Percentiles rank a stretch among this genome's conserved stretches.
Evolutionary conservation across 805 yeast species (phyloP).

Genomic region (Lipomyces mesembrius): DNA sequence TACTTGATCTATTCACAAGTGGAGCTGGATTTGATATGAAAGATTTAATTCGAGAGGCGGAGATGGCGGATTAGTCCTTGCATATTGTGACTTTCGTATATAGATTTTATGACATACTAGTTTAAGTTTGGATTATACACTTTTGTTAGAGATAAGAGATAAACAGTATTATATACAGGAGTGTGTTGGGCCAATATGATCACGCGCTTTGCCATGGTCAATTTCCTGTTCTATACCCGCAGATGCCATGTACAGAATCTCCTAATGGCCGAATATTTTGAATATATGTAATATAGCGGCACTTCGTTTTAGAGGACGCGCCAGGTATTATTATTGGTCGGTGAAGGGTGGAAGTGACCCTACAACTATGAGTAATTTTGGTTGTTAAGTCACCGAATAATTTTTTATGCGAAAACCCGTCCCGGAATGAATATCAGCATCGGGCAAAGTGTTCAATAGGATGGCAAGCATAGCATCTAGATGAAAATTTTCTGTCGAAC

Average conservation of each 20-base stretch:
- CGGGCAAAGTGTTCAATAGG: not conserved
- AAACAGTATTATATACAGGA: no score
- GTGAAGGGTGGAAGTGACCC: no score
- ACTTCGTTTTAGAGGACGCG: no score
- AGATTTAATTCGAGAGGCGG: slow-evolving; percentile 69
- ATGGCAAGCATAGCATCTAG: not conserved
- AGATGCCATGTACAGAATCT: no score
- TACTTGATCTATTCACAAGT: slow-evolving; percentile 68
- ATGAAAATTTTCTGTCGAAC: not conserved
- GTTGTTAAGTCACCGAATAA: not conserved
- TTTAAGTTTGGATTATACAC: not conserved
- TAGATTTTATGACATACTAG: not conserved
- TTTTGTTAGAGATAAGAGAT: not conserved
- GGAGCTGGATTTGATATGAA: slow-evolving; percentile 75
- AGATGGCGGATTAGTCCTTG: slow-evolving; percentile 61
- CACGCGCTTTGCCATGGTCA: no score
- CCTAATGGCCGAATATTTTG: no score
- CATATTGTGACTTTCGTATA: not conserved
- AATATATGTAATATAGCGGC: no score
- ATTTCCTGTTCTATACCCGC: no score
- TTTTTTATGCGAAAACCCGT: not conserved
- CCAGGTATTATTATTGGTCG: no score
- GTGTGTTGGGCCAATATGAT: no score
- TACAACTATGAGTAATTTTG: no score
- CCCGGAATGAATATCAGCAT: not conserved